Evolutionary conservation across 768 basidiomycete species (phyloP), one percentile per base, ranked within the genome.

Genomic region (Favolaschia claudopus): DNA sequence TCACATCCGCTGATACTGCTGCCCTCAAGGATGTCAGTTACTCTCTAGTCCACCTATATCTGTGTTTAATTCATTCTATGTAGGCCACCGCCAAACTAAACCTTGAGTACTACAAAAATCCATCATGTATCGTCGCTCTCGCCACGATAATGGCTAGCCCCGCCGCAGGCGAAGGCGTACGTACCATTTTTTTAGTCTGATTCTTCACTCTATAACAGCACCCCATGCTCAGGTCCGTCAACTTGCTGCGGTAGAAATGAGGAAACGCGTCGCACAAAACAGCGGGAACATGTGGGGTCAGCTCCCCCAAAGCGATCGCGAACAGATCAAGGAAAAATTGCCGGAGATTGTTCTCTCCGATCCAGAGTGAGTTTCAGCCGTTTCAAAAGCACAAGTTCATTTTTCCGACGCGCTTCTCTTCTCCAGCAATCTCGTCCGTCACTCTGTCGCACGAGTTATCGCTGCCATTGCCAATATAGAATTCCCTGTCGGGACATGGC

Each of bases 231-330:
- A 99, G 96, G 88, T 98, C 62, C 92, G 95, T 60, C 97, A 99
- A 86, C 85, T 99, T 20, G 93, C 96, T 44, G 95, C 96, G 8
- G 95, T 98, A 53, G 97, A 99, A 77, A 82, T 98, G 72, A 85
- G 96, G 67, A 99, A 99, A 82, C 92, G 96, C 56, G 86, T 98
- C 59, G 73, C 82, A 25, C 84, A 87, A 71, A 89, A 89, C 67
- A 92, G 89, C 65, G 91, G 90, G 46, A 86, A 84, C 71, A 75
- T 96, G 29, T 99, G 97, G 97, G 79, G 86, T 19, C 79, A 84
- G 54, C 82, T 93, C 27, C 76, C 86, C 32, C 83, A 84, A 70
- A 78, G 81, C 33, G 80, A 89, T 59, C 89, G 96, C 37, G 82
- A 88, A 63, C 83, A 91, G 72, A 93, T 99, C 76, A 99, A 98